Conservation (phyloP, 805 yeast species). For the Lachancea quebecensis region DNA sequence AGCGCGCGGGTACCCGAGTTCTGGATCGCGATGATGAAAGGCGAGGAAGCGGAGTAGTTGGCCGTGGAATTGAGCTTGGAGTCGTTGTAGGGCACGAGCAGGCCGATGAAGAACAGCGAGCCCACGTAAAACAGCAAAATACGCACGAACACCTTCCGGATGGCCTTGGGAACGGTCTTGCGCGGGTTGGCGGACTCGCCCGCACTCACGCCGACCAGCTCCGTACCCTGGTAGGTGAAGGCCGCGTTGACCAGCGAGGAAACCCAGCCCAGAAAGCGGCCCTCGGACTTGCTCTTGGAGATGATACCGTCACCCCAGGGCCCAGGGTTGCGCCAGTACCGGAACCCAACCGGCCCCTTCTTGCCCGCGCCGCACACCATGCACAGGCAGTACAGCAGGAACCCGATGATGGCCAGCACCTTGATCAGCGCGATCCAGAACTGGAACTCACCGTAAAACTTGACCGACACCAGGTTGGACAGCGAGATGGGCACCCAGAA, state of each 20-base stretch:
- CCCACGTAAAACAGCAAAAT: slow-evolving; percentile 59
- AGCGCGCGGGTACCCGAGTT: slow-evolving; percentile 61
- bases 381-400: slow-evolving; percentile 55
- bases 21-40: slow-evolving; percentile 64
- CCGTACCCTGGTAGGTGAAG: slow-evolving; percentile 79
- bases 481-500: slow-evolving; percentile 51
- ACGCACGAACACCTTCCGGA: slow-evolving; percentile 60
- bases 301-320: slow-evolving; percentile 64
- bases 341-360: slow-evolving; percentile 67
- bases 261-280: slow-evolving; percentile 62
- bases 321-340: slow-evolving; percentile 78
- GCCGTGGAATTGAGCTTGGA: slow-evolving; percentile 35
- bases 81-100: slow-evolving; percentile 64
- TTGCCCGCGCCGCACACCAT: slow-evolving; percentile 73
- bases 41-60: slow-evolving; percentile 50
- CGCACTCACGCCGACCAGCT: slow-evolving; percentile 65
- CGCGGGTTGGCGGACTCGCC: slow-evolving; percentile 69
- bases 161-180: slow-evolving; percentile 64
- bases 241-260: slow-evolving; percentile 64
- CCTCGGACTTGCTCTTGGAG: slow-evolving; percentile 43
- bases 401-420: slow-evolving; percentile 65
- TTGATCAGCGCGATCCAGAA: slow-evolving; percentile 67
- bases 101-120: slow-evolving; percentile 61
- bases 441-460: slow-evolving; percentile 66
- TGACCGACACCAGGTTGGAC: slow-evolving; percentile 60